Base-by-base conservation (phyloP, 2,329 filamentous ascomycete genomes). In the Alternaria ethzedia region DNA sequence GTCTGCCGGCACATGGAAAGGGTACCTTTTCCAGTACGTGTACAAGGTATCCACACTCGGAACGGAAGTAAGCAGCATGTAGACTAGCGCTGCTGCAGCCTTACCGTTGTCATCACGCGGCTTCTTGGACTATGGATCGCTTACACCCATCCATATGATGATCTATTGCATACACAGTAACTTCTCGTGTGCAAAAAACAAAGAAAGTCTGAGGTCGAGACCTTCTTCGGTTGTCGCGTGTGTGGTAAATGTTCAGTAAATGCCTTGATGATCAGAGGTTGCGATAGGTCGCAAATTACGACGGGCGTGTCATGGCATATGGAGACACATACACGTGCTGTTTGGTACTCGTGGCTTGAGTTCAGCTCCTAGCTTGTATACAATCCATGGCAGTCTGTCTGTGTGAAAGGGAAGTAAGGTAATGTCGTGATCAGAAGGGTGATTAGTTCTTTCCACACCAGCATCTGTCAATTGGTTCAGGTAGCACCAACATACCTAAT, bases 61-160 rank as follows among this genome's bases (percentile, higher is more conserved):
- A 23, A 32, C 25, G 36, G 20, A 41, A 45, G 36, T 41, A 41
- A 41, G 36, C 36, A 41, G 36, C 36, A 23, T 28, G 17, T 58
- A 43, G 30, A 9, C n/a, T 51, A 56, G 43, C 54, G 54, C n/a
- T 15, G 13, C 46, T 58, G 56, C 56, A 58, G 56, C 56, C 56
- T 52, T 58, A 58, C 56, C 45, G 46, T 47, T 58, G 46, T 58
- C 45, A 58, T 41, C 45, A 58, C 25, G 36, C 55, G 55, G 26
- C 43, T 12, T 26, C 17, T 41, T n/a, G n/a, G 26, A 23, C 44
- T 13, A 3, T 21, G 25, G 20, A 11, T 45, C 52, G 52, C 44
- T 26, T 41, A 36, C 45, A 50, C 12, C 45, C 43, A 51, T 20
- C 49, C 26, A 17, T 7, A 10, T 20, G n/a, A 56, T 47, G 41